A percentile compares a stretch with the other conserved stretches of the same genome.
Evolutionary conservation across 2,329 filamentous ascomycete species (phyloP).

Genomic region (Colletotrichum lindemuthianum): DNA sequence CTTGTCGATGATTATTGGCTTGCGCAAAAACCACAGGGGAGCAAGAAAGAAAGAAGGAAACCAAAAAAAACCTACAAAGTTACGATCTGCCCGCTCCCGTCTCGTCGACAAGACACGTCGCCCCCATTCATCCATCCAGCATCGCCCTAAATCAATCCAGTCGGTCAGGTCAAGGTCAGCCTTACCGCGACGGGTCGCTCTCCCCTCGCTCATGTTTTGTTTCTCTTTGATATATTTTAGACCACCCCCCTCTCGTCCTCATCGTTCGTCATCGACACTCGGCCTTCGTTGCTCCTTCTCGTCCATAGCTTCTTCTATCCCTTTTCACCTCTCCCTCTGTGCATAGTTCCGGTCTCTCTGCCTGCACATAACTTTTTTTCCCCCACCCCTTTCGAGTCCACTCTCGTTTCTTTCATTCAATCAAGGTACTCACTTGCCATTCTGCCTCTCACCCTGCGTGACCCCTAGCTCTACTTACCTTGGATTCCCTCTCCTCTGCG

Average conservation of each 20-base stretch:
- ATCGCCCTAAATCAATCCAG: slow-evolving; percentile 25
- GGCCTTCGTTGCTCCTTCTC: background rate
- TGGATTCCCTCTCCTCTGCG: too few relatives aligned
- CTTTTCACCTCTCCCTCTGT: slow-evolving; percentile 7
- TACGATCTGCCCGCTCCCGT: slow-evolving; percentile 35
- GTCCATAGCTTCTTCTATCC: slow-evolving; percentile 21
- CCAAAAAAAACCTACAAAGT: slow-evolving; percentile 33
- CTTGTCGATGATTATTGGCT: slow-evolving; percentile 17
- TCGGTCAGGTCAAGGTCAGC: background rate
- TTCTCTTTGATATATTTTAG: slow-evolving; percentile 1
- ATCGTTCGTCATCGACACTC: slow-evolving; percentile 15
- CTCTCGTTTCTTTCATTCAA: slow-evolving; percentile 28
- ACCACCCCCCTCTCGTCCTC: slow-evolving; percentile 7
- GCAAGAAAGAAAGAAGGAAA: slow-evolving; percentile 7
- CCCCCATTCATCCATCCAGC: slow-evolving; percentile 31
- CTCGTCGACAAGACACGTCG: slow-evolving; percentile 12
- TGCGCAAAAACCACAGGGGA: slow-evolving; percentile 6
- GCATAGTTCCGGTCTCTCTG: slow-evolving; percentile 14
- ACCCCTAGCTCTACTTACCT: too few relatives aligned
- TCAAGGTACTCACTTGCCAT: slow-evolving; percentile 9
- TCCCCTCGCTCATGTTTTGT: slow-evolving; percentile 12
- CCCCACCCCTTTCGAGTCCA: slow-evolving; percentile 6
- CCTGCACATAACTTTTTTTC: background rate
- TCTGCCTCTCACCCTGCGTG: background rate
- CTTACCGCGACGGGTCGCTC: slow-evolving; percentile 30